Evolutionary conservation across 2,329 filamentous ascomycete genomes (phyloP).

Genomic region (Remersonia thermophila): DNA sequence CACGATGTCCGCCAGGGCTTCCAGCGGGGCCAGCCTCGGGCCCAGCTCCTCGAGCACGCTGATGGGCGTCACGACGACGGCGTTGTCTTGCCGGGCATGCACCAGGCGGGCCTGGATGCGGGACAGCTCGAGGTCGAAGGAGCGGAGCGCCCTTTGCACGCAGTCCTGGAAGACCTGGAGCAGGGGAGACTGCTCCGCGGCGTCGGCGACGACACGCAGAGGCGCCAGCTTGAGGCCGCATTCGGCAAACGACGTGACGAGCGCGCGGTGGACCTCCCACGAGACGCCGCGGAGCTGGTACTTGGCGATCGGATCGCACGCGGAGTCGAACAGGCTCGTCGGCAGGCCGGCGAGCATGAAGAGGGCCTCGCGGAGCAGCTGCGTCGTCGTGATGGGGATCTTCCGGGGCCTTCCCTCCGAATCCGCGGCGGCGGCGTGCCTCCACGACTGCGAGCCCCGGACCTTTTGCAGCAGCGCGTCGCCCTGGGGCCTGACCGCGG

Average conservation of each 20-base stretch:
- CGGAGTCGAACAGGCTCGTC: constrained; percentile 53
- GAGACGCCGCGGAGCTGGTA: constrained; percentile 38
- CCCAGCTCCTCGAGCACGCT: constrained; percentile 46
- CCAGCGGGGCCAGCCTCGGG: constrained; percentile 40
- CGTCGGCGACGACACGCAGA: constrained; percentile 32
- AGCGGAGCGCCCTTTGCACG: constrained; percentile 41
- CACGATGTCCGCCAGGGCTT: constrained; percentile 50
- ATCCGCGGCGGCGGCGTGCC: constrained; percentile 20
- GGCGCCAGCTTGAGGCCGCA: constrained; percentile 33
- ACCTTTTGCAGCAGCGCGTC: constrained; percentile 23
- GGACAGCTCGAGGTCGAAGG: constrained; percentile 48
- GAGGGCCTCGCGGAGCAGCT: constrained; percentile 62
- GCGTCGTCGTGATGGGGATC: constrained; percentile 52
- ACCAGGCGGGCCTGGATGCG: constrained; percentile 49
- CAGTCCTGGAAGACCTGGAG: constrained; percentile 61
- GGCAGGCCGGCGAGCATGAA: constrained; percentile 76
- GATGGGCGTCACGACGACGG: constrained; percentile 59
- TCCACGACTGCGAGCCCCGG: constrained; percentile 36
- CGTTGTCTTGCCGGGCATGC: constrained; percentile 34
- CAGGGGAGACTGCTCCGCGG: constrained; percentile 39
- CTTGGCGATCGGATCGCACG: constrained; percentile 26
- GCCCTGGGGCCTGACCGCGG: constrained; percentile 18
- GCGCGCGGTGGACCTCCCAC: constrained; percentile 36
- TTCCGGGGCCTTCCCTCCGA: constrained; percentile 25
- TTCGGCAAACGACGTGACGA: constrained; percentile 36